Base-by-base conservation (phyloP, 768 basidiomycete species). In the Mycena polygramma region DNA sequence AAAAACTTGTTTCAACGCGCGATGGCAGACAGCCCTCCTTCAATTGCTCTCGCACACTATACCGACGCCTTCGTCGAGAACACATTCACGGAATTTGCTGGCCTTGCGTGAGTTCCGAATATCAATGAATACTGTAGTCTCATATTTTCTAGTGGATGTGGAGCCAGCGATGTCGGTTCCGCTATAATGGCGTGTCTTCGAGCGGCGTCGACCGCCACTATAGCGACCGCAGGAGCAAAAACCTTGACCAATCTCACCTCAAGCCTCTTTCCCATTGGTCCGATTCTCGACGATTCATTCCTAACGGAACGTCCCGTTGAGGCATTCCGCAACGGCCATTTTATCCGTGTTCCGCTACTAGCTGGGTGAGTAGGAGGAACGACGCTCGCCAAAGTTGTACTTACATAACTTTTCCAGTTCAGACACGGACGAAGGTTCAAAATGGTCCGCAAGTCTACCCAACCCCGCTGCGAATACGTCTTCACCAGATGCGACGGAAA, bases 11-110 rank as follows among this genome's bases (percentile, higher is more conserved):
- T 85, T 75, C 79, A 76, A 24, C 81, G 80, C 20, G 82, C 82
- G 14, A 84, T 85, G 81, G 84, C 82, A 2, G 83, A 85, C 66
- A 84, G 83, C 55, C 82, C 84, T 82, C 84, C 7, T 74, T 84
- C 19, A 80, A 75, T 66, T 82, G 76, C 64, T 30, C 71, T 78
- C 45, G 83, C 83, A 2, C 48, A 70, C 11, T 81, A 78, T 71
- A 73, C 77, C 51, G 79, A 79, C 57, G 53, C 79, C 0, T 85
- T 83, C 65, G 77, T 79, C n/a, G 77, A 82, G 61, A 76, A 63
- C 26, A 74, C 84, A 7, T 85, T 81, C 49, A 66, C 77, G 0
- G 79, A 83, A 67, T 84, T 83, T 68, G 75, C 79, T 22, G 62
- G 72, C 24, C 75, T 82, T 43, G 82, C 79, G 84, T 85, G 70